Base-by-base conservation (phyloP, 192 early-diverging fungal genomes). In the Spizellomyces sp. region DNA sequence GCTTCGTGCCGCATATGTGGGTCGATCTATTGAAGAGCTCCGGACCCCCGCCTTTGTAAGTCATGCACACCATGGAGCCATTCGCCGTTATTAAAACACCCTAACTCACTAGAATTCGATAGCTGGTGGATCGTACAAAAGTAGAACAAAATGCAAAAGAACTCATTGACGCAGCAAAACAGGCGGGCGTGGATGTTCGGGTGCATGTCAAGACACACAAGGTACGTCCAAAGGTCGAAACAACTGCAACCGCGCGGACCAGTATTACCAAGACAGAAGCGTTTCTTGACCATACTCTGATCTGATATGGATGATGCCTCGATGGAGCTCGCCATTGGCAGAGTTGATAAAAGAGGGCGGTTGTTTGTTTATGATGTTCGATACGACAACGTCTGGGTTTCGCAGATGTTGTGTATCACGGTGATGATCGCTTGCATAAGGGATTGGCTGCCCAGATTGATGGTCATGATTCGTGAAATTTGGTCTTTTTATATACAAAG, bases 141-240 rank as follows among this genome's bases (percentile, higher is more conserved):
- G 47, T 52, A 9, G 43, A 70, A 47, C 69, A 46, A 21, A 70
- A 70, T 44, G 45, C 45, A 19, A 15, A 36, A 7, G 59, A 70
- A 48, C 58, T 70, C 1, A 17, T 60, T 14, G 60, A 70, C 9
- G 58, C 69, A 12, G 69, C 58, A 6, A 17, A 70, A 14, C 0
- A 17, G 17, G 46, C 60, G 14, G 69, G 69, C 2, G 58, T 70
- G 17, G 58, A 14, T 27, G 60, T 57, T 4, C 69, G 69, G 6
- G 69, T 70, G 17, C 69, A 70, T 50, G 69, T 70, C 69, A 70
- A 70, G 48, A 62, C 69, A n/a, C 69, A 70, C 60, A 70, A 70
- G 64, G 64, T 65, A 65, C 17, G 46, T n/a, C 10, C 43, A 65
- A 48, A 48, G 22, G 22, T 56, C 52, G 14, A n/a, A n/a, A n/a